Evolutionary conservation across 2,329 filamentous ascomycete genomes (phyloP), one percentile per base, ranked within the genome.

Genomic region (Huntiella decipiens): DNA sequence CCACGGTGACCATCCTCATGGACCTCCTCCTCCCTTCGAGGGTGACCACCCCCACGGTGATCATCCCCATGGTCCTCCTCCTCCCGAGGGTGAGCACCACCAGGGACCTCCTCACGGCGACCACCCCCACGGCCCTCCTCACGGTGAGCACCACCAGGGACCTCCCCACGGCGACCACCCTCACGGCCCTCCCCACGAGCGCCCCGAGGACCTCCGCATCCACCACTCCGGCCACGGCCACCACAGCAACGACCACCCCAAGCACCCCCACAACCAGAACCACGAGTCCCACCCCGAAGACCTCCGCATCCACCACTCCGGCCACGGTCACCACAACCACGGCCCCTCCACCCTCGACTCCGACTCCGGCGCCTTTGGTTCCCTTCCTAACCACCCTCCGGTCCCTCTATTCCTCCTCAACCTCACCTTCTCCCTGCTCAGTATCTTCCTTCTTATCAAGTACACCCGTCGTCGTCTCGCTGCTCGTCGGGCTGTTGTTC

Each of bases 351-450:
- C 33, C 6, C 34, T 34, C 16, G 35, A 43, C 17, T 13, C 32
- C 11, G 33, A 38, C 2, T 37, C 45, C 17, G 42, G 45, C 28
- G 34, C 34, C 10, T 41, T 45, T 8, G 45, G 43, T 15, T 41
- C 43, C 12, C 36, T 43, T 11, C 43, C 42, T 13, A 13, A 33
- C 15, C 32, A 34, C n/a, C 43, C 33, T 11, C 43, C 38, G 11
- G 38, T 45, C 17, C 31, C 38, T 7, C 33, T 45, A 2, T 37
- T 49, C 17, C 31, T 45, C 10, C 22, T 45, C 38, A 45, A 49
- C 17, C 38, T 31, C 11, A 38, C 42, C 12, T 49, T 49, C 28
- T 41, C 43, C 12, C 36, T 43, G 16, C 19, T 49, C 19, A 43
- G 47, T 13, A 38, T 49, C 22, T 16, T 49, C 12, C 28, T 43